Evolutionary conservation across 129 eudicot genomes (phyloP), one percentile per base, ranked within the genome.

Genomic region (Lactuca sativa): DNA sequence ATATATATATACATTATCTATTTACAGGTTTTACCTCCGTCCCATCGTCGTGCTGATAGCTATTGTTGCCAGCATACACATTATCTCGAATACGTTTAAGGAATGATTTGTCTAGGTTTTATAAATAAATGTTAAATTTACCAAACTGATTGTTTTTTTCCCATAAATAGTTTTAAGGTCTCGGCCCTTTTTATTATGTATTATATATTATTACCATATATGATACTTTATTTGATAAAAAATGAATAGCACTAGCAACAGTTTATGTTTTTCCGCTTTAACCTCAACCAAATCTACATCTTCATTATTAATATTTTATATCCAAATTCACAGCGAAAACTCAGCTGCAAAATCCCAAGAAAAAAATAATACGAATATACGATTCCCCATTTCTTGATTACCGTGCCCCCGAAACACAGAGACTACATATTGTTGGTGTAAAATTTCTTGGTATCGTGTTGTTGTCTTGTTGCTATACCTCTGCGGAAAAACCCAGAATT

Each of bases 361-460:
- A 5, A 25, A 3, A 51, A 61, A 52, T 21, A 62, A 56, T 37
- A 58, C 44, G 4, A 36, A 13, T 5, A 30, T 33, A 14, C 44
- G 32, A 62, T 38, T 38, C 37, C 56, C 7, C 41, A 32, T 57
- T 57, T 33, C 79, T 74, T 66, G 61, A 17, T 58, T 44, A 18
- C 3, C 60, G 79, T 75, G 79, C 69, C 79, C 56, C 37, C 56
- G 0, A 65, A 74, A 32, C 66, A 44, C 78, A 74, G 41, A 62
- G 21, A 37, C n/a, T n/a, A n/a, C 70, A 38, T 34, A 15, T 13
- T 40, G 13, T 56, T 3, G 7, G 32, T 34, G 66, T 74, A 34
- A 55, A 47, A 47, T 36, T 59, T 67, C 58, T 75, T 67, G 74
- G 67, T 66, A 66, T 49, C 62, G 13, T 34, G 41, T 33, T 12